Conservation (phyloP, 148 eudicot species). For the Chenopodium suecicum region DNA sequence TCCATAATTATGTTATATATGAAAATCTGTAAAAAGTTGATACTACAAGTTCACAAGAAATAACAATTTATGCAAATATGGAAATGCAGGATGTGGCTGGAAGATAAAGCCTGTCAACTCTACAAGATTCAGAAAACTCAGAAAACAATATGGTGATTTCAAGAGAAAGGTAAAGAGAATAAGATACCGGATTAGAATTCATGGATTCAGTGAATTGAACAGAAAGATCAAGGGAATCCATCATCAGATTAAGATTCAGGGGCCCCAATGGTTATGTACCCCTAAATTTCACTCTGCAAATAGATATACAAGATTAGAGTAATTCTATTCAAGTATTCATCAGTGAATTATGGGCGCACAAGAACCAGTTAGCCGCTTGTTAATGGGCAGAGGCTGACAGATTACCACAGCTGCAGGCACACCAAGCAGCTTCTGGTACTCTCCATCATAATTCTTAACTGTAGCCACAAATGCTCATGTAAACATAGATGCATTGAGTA, state of each 20-base stretch:
- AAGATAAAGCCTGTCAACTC: slow-evolving; percentile 37
- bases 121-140: slow-evolving; percentile 38
- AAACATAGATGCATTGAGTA: not conserved
- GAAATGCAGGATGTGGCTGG: slow-evolving; percentile 49
- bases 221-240: slow-evolving; percentile 62
- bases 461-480: not conserved
- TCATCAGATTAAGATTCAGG: slow-evolving; percentile 55
- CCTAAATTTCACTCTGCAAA: slow-evolving; percentile 49
- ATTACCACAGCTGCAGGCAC: not conserved
- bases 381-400: slow-evolving; percentile 5
- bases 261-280: slow-evolving; percentile 41
- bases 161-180: slow-evolving; percentile 50
- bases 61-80: not conserved
- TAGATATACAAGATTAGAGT: slow-evolving; percentile 48
- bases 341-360: not conserved
- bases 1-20: not conserved
- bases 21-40: not conserved
- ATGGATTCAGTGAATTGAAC: slow-evolving; percentile 40
- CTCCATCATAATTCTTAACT: not conserved
- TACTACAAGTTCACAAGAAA: not conserved
- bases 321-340: slow-evolving; percentile 12
- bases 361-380: slow-evolving; percentile 5
- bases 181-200: slow-evolving; percentile 57
- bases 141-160: slow-evolving; percentile 35
- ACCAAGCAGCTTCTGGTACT: not conserved